Evolutionary conservation across 306 rosid genomes (phyloP).

Genomic region (Cercis canadensis): DNA sequence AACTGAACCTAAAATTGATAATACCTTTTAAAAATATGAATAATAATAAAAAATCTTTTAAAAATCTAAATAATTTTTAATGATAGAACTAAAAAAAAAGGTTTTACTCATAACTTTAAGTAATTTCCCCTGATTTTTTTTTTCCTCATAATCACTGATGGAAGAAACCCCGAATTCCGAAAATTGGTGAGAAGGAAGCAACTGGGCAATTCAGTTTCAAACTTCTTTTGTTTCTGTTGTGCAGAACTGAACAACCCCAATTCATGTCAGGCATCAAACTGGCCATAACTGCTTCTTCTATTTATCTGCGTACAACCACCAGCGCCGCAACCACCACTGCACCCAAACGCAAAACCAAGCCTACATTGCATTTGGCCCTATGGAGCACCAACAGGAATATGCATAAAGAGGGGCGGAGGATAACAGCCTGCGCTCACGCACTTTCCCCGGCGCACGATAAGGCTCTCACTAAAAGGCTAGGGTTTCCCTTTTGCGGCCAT

Average conservation of each 20-base stretch:
- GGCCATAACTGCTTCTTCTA: slow-evolving; percentile 15
- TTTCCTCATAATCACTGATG: too few relatives aligned
- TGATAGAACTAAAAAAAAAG: too few relatives aligned
- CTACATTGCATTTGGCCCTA: not conserved
- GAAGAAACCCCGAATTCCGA: not conserved
- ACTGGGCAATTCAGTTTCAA: too few relatives aligned
- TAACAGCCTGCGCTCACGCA: slow-evolving; percentile 42
- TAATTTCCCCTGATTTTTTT: too few relatives aligned
- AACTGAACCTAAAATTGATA: too few relatives aligned
- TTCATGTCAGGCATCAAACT: slow-evolving; percentile 45
- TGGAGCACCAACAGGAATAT: slow-evolving; percentile 14
- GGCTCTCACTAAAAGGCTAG: slow-evolving; percentile 19
- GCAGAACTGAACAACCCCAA: not conserved
- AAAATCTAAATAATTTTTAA: too few relatives aligned
- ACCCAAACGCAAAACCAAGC: slow-evolving; percentile 27
- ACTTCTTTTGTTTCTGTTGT: too few relatives aligned
- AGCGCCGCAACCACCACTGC: not conserved
- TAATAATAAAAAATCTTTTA: too few relatives aligned
- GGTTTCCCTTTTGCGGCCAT: slow-evolving; percentile 42
- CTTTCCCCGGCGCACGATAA: slow-evolving; percentile 42
- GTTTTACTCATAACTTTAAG: too few relatives aligned
- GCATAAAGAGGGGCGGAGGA: slow-evolving; percentile 32
- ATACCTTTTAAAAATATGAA: too few relatives aligned
- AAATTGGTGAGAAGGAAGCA: not conserved
- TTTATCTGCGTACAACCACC: slow-evolving; percentile 23